Conservation (phyloP, 331 rosid genomes). For the Quercus lobata region DNA sequence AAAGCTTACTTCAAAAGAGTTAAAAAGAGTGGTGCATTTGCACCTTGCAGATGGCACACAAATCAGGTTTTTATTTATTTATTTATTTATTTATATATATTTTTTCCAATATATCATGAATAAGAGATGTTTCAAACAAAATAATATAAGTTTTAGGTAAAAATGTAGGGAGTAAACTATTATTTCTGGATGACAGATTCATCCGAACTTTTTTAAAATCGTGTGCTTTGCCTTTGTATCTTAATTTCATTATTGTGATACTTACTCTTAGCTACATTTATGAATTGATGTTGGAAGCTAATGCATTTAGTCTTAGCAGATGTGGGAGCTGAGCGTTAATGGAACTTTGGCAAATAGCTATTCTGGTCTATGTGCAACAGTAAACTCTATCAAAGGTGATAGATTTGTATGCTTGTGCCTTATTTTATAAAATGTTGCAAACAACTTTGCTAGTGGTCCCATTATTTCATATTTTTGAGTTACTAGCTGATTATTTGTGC, state of each 20-base stretch:
- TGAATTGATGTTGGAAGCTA: too few species aligned
- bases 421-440: not conserved
- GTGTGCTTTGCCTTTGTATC: too few species aligned
- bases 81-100: too few species aligned
- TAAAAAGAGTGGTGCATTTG: constrained; percentile 55
- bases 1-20: constrained; percentile 12
- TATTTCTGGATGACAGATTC: not conserved
- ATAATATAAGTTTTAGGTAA: not conserved
- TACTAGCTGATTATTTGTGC: too few species aligned
- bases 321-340: too few species aligned
- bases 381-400: constrained; percentile 36
- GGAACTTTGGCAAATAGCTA: too few species aligned
- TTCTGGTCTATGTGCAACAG: too few species aligned
- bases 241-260: too few species aligned
- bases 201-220: not conserved
- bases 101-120: not conserved
- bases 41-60: constrained; percentile 59
- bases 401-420: constrained; percentile 1
- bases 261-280: too few species aligned
- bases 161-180: not conserved
- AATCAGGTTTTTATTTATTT: constrained; percentile 56
- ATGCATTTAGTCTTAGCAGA: too few species aligned
- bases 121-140: not conserved
- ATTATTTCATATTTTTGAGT: too few species aligned
- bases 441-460: not conserved